Evolutionary conservation across 352 stramenopile genomes (phyloP).

Genomic region (Globisporangium ultimum): DNA sequence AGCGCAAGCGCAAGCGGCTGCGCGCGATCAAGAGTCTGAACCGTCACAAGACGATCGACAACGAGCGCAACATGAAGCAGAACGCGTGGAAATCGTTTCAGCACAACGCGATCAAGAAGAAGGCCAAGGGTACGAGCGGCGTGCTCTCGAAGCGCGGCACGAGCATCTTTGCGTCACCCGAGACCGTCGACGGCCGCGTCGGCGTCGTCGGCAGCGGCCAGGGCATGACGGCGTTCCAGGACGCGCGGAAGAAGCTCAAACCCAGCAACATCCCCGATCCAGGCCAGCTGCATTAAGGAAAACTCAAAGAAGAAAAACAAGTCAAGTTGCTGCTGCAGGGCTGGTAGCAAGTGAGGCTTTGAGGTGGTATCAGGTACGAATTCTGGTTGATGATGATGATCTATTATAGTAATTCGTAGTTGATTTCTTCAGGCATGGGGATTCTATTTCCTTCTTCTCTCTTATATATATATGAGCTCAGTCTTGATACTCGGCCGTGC

Average conservation of each 20-base stretch:
- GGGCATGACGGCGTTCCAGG: conserved; percentile 80
- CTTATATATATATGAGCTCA: conserved; percentile 1
- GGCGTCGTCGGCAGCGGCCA: conserved; percentile 86
- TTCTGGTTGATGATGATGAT: too few species aligned
- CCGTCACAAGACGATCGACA: conserved; percentile 82
- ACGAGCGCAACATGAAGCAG: conserved; percentile 79
- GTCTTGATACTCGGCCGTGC: conserved; percentile 19
- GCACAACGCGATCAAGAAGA: conserved; percentile 73
- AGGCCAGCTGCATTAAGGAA: background rate
- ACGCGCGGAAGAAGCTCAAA: conserved; percentile 76
- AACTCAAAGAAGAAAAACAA: background rate
- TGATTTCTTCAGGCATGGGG: too few species aligned
- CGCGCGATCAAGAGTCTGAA: conserved; percentile 87
- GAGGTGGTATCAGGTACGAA: too few species aligned
- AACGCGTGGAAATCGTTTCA: conserved; percentile 87
- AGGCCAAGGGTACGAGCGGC: conserved; percentile 60
- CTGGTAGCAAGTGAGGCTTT: background rate
- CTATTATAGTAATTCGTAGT: too few species aligned
- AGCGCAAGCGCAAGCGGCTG: conserved; percentile 80
- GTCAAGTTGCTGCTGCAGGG: background rate
- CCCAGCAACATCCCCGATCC: conserved; percentile 1
- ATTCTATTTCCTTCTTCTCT: background rate
- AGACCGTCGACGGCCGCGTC: conserved; percentile 77
- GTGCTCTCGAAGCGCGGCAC: conserved; percentile 76
- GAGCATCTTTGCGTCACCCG: conserved; percentile 89